Percentiles rank a stretch among this genome's conserved stretches.
Evolutionary conservation across 176 grass and related monocot genomes (phyloP).

Genomic region (Thinopyrum elongatum): DNA sequence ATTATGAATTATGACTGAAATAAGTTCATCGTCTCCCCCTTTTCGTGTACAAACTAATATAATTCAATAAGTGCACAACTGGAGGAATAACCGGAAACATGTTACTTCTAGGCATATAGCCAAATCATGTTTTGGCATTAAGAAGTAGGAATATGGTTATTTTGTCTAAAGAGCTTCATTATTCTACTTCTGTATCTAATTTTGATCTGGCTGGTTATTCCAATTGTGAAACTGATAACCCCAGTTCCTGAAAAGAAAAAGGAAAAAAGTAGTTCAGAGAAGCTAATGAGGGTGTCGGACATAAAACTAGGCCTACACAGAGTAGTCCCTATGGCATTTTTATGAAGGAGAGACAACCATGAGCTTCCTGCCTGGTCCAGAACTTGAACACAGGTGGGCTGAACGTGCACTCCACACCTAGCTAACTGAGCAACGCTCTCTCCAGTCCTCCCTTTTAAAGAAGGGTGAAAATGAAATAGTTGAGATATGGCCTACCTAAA

Average conservation of each 20-base stretch:
- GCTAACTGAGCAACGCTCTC: not conserved
- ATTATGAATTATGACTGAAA: not conserved
- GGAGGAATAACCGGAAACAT: not conserved
- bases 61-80: too few species aligned
- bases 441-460: not conserved
- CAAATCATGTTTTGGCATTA: not conserved
- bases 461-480: slow-evolving; percentile 12
- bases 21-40: not conserved
- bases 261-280: not conserved
- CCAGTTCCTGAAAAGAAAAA: slow-evolving; percentile 8
- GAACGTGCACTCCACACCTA: not conserved
- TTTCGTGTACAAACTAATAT: not conserved
- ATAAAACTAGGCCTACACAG: not conserved
- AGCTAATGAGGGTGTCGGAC: not conserved
- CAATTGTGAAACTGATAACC: slow-evolving; percentile 21
- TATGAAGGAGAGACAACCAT: not conserved
- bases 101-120: not conserved
- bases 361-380: not conserved
- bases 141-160: not conserved
- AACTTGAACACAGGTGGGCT: not conserved
- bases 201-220: not conserved
- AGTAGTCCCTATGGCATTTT: not conserved
- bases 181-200: not conserved
- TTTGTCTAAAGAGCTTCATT: slow-evolving; percentile 5
- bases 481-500: slow-evolving; percentile 25